These are phyloP conservation scores for Carpinus viminea DNA, from an alignment of 306 rosid species.

Conservation along the genomic window DNA sequence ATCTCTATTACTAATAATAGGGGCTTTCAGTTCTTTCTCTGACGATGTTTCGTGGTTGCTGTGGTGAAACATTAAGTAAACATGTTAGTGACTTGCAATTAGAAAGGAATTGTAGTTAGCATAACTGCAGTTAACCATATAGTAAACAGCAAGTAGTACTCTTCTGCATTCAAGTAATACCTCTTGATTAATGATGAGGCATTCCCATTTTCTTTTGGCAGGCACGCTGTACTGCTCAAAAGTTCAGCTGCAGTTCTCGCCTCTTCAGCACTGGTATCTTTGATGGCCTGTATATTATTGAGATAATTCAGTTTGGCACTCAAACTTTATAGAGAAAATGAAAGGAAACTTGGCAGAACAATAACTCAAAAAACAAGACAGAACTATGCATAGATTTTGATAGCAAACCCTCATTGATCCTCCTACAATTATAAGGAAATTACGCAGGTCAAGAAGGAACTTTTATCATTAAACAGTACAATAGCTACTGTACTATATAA, in stretches of 20 bases:
- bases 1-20: slow-evolving; percentile 16
- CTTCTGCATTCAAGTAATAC: slow-evolving; percentile 24
- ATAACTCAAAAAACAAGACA: neutral
- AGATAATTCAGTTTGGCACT: slow-evolving; percentile 4
- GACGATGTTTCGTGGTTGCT: slow-evolving; percentile 37
- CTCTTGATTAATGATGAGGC: slow-evolving; percentile 39
- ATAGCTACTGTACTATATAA: neutral
- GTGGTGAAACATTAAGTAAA: slow-evolving; percentile 19
- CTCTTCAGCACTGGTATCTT: slow-evolving; percentile 36
- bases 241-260: slow-evolving; percentile 20
- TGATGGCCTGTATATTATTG: slow-evolving; percentile 41
- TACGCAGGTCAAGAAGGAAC: neutral
- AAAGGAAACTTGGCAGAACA: neutral
- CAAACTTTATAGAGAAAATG: slow-evolving; percentile 11
- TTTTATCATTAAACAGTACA: neutral
- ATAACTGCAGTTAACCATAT: neutral
- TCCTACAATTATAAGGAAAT: neutral
- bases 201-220: slow-evolving; percentile 31
- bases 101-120: neutral
- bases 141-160: neutral
- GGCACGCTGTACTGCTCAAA: slow-evolving; percentile 17
- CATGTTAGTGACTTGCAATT: slow-evolving; percentile 13
- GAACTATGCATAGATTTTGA: neutral
- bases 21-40: slow-evolving; percentile 32
- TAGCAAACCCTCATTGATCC: neutral